Evolutionary conservation across 2,329 filamentous ascomycete species (phyloP).

Genomic region (Calonectria pseudoreteaudii): DNA sequence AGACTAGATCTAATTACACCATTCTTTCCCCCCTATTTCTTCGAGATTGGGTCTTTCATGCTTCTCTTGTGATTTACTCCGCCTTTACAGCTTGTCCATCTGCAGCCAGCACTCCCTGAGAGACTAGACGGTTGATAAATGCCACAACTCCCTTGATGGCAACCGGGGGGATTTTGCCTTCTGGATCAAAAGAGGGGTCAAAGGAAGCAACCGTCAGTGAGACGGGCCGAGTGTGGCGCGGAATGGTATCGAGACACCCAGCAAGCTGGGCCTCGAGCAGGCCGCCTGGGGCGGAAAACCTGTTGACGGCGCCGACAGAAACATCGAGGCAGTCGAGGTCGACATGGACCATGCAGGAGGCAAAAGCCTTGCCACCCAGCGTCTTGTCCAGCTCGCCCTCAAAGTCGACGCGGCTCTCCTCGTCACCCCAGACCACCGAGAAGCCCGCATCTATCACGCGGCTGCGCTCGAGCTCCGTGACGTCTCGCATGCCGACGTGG

Average conservation of each 20-base stretch:
- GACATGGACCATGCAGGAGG: conserved; percentile 46
- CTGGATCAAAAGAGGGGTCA: conserved; percentile 36
- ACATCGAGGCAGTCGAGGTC: conserved; percentile 51
- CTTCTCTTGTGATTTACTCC: background rate
- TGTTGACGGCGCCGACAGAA: conserved; percentile 49
- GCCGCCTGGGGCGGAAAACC: conserved; percentile 49
- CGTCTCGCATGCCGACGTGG: conserved; percentile 44
- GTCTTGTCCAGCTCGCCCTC: conserved; percentile 17
- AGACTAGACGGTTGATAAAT: conserved; percentile 29
- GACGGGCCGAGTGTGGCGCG: conserved; percentile 28
- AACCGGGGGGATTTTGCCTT: conserved; percentile 30
- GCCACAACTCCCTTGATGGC: conserved; percentile 26
- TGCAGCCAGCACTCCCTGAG: conserved; percentile 9
- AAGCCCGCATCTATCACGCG: conserved; percentile 47
- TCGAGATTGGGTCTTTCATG: background rate
- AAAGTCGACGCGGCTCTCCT: conserved; percentile 27
- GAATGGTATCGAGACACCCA: conserved; percentile 33
- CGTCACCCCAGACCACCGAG: conserved; percentile 44
- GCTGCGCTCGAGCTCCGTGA: conserved; percentile 44
- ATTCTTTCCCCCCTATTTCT: background rate
- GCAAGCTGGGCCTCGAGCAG: conserved; percentile 42
- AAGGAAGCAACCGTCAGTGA: conserved; percentile 38
- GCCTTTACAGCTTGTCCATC: too few relatives aligned
- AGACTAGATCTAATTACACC: background rate
- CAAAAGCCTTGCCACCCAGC: conserved; percentile 25